Evolutionary conservation across 208 protist genomes (phyloP), one percentile per base, ranked within the genome.

Genomic region (Crithidia brevicula): DNA sequence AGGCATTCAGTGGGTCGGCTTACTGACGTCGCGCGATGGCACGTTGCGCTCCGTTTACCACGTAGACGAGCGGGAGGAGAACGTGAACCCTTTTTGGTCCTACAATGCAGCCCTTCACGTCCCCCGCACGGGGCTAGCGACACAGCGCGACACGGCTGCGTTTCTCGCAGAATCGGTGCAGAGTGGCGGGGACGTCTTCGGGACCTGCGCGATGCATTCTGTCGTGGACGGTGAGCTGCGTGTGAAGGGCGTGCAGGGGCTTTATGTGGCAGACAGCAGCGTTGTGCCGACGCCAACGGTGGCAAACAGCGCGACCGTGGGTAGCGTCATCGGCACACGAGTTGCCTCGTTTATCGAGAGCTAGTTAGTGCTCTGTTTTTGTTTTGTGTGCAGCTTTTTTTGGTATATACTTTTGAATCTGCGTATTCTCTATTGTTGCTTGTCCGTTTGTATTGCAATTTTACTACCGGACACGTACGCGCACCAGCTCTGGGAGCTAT

Each of bases 261-360:
- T 94, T 18, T 52, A 67, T 11, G 84, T 94, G 52, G 85, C 83
- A 4, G 89, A 92, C 47, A 67, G 65, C 22, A 92, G 86, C 60
- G 72, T 94, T 20, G 89, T 94, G 42, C 89, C 89, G n/a, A 31
- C 57, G 58, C 85, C 89, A 23, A 94, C 79, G 30, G 76, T 83
- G 42, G 89, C 81, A n/a, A 68, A 74, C 13, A 85, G 79, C 46
- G 46, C 72, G 27, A 81, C 89, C 4, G 59, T 94, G 31, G 84
- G 84, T 16, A 78, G 81, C 18, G 75, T 54, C 28, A 91, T 94
- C 38, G 88, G 83, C 23, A 54, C 74, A 23, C 72, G 88, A 7
- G 88, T 85, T 16, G 85, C 83, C 9, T 69, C 66, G 16, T 74
- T 75, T 28, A 58, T 83, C 15, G 38, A 51, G n/a, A 34, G 18